Evolutionary conservation across 1,284 basidiomycete species (phyloP).

Genomic region (Cystobasidium slooffiae): DNA sequence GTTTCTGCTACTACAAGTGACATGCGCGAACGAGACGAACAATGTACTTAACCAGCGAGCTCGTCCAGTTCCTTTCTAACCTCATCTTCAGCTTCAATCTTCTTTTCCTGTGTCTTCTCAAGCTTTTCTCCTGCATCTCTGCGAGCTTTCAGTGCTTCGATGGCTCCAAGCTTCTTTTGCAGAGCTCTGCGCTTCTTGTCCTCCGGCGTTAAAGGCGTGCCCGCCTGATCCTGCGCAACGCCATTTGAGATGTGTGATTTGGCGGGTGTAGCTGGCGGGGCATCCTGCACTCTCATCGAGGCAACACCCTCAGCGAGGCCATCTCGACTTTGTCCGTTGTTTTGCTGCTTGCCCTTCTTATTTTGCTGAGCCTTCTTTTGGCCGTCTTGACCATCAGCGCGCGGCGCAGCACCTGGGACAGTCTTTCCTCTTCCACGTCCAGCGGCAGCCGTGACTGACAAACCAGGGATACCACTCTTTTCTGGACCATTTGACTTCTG

Average conservation of each 20-base stretch:
- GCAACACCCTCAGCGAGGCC: constrained; percentile 14
- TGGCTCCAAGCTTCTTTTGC: constrained; percentile 70
- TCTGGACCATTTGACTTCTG: constrained; percentile 20
- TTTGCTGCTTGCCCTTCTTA: constrained; percentile 62
- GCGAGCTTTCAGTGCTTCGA: constrained; percentile 68
- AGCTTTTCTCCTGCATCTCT: constrained; percentile 81
- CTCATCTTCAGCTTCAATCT: constrained; percentile 78
- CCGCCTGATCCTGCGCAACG: constrained; percentile 51
- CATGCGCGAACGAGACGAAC: background rate
- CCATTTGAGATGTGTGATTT: constrained; percentile 7
- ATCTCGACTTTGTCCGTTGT: constrained; percentile 51
- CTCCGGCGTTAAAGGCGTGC: constrained; percentile 60
- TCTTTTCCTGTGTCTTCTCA: constrained; percentile 91
- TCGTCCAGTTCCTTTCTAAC: constrained; percentile 27
- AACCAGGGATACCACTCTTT: constrained; percentile 28
- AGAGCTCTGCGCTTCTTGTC: constrained; percentile 63
- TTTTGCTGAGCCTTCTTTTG: constrained; percentile 62
- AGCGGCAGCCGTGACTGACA: constrained; percentile 67
- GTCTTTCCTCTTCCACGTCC: constrained; percentile 45
- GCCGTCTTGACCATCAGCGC: constrained; percentile 53
- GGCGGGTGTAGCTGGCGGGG: constrained; percentile 47
- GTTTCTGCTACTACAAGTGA: background rate
- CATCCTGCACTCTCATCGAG: constrained; percentile 13
- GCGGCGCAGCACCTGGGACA: constrained; percentile 60
- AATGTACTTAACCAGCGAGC: constrained; percentile 3